These are phyloP conservation scores for Phialemoniopsis sp. DNA, from an alignment of 2,329 filamentous ascomycete species.

Conservation along the genomic window DNA sequence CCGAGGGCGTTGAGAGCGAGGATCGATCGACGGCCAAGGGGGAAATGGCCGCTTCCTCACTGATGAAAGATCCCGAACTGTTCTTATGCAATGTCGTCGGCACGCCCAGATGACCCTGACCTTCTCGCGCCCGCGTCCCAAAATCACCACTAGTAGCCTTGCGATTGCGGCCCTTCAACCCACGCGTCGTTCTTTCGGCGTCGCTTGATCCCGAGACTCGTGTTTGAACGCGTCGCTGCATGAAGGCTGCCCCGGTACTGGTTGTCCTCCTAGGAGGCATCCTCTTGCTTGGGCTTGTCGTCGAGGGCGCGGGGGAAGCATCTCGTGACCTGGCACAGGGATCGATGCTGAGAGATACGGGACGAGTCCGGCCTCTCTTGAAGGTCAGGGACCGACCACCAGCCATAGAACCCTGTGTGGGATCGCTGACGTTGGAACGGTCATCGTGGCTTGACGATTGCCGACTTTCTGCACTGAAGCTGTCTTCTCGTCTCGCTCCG, in stretches of 20 bases:
- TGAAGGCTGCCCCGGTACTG: conserved; percentile 42
- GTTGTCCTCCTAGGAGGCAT: conserved; percentile 32
- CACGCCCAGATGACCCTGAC: background rate
- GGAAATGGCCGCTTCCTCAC: background rate
- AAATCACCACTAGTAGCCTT: conserved; percentile 22
- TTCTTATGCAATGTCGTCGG: background rate
- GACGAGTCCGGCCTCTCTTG: no score
- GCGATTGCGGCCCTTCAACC: conserved; percentile 5
- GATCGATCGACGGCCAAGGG: background rate
- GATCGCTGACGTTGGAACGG: background rate
- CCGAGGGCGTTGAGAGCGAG: no score
- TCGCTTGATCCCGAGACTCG: conserved; percentile 15
- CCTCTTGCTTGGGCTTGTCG: conserved; percentile 7
- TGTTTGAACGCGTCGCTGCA: conserved; percentile 29
- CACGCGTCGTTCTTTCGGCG: conserved; percentile 7
- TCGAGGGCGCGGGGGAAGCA: no score
- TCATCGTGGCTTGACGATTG: no score
- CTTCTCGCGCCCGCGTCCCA: conserved; percentile 13
- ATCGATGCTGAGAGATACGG: no score
- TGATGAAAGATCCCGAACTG: background rate
- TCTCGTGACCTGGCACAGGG: no score
- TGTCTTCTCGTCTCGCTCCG: conserved; percentile 9
- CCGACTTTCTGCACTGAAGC: no score
- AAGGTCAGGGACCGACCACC: no score
- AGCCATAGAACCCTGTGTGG: no score